Evolutionary conservation across 2,329 filamentous ascomycete genomes (phyloP).

Genomic region (Hawksworthiomyces lignivorus): DNA sequence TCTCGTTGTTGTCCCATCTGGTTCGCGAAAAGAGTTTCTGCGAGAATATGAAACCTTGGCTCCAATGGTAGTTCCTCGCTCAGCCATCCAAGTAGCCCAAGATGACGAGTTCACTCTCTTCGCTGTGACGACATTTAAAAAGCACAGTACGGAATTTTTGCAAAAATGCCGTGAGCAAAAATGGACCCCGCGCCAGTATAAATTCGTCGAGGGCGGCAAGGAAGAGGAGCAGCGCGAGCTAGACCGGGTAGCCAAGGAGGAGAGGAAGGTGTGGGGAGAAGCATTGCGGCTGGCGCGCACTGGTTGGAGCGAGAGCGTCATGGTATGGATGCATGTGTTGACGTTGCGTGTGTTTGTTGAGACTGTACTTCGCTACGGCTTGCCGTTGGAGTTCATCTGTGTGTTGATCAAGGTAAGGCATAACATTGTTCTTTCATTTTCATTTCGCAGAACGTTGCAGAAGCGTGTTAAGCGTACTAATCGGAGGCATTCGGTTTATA

Average conservation of each 20-base stretch:
- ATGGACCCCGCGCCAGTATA: conserved; percentile 93
- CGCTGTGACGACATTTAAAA: conserved; percentile 89
- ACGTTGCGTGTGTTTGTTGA: conserved; percentile 92
- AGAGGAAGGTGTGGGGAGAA: conserved; percentile 88
- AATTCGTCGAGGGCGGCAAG: conserved; percentile 80
- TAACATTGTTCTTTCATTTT: too few species aligned
- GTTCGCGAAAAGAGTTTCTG: conserved; percentile 78
- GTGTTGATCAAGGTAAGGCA: conserved; percentile 70
- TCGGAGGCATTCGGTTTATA: too few species aligned
- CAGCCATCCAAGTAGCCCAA: conserved; percentile 67
- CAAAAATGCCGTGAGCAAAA: conserved; percentile 88
- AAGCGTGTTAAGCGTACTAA: too few species aligned
- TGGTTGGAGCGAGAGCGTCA: conserved; percentile 93
- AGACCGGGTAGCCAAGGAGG: conserved; percentile 72
- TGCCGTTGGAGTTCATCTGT: conserved; percentile 84
- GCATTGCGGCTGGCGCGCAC: conserved; percentile 78
- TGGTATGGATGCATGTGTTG: conserved; percentile 92
- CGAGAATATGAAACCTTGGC: conserved; percentile 81
- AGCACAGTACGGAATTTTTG: conserved; percentile 76
- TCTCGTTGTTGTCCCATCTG: conserved; percentile 78
- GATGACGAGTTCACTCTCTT: conserved; percentile 89
- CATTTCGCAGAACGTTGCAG: too few species aligned
- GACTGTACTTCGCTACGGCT: conserved; percentile 90
- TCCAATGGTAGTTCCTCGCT: conserved; percentile 90
- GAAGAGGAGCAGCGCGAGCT: conserved; percentile 87